Evolutionary conservation across 306 rosid species (phyloP), one percentile per base, ranked within the genome.

Genomic region (Mimosa pudica): DNA sequence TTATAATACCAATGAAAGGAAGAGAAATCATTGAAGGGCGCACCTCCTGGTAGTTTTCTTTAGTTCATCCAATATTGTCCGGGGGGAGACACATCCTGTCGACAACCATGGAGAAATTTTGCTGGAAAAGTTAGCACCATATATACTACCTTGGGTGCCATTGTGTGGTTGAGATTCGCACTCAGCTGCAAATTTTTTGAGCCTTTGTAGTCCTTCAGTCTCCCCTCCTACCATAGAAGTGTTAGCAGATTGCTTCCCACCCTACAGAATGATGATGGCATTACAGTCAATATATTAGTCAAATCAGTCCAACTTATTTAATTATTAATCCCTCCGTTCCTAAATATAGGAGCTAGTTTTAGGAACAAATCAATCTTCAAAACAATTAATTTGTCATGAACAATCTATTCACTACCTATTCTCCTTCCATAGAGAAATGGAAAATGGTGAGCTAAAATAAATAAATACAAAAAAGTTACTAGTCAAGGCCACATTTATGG

Each of bases 101-200:
- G 94, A 85, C 79, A 96, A 78, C 99, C 99, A 96, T 11, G 98
- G 98, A 76, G 99, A 93, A 75, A 93, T 90, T 85, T 96, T 96
- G 94, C 94, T 88, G 2, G 96, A 96, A 76, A 96, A 91, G 79
- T 87, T 96, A 72, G 99, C 99, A 71, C 98, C 98, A 75, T 88
- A 90, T 70, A 96, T 89, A 84, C 92, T 89, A 67, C 84, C 79
- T 46, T 78, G 92, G 24, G 81, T 78, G 13, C 98, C 96, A 73
- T 86, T 95, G 54, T 78, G 87, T 13, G 94, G 97, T 54, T 91
- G 98, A 33, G 93, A 93, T 77, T 83, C 88, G 81, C 92, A 88
- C 81, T 91, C 99, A 63, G 93, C 94, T 13, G 94, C 96, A 89
- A 89, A 91, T 60, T 71, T 91, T 79, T 80, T 80, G 69, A 96